phyloP scores from a whole-genome alignment of 768 basidiomycete genomes.

The Exidia glandulosa region DNA sequence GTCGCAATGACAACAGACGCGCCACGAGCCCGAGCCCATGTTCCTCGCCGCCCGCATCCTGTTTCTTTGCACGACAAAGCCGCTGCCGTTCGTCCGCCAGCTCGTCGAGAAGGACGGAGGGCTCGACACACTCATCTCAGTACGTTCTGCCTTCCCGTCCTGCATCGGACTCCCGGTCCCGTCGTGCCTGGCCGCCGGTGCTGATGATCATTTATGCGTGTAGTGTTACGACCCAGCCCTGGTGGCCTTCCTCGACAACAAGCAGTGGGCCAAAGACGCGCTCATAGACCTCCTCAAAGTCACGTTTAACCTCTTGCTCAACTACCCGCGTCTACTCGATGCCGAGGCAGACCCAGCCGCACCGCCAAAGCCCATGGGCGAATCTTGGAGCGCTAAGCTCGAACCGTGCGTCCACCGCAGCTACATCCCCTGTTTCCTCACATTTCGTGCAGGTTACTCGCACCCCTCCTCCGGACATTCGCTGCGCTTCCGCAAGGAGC shows the following conservation, averaged over 20 bases:
- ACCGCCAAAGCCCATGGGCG: slow-evolving; percentile 9
- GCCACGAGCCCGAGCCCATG: slow-evolving; percentile 37
- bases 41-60: slow-evolving; percentile 70
- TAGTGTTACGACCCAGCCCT: not conserved
- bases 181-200: too few species aligned
- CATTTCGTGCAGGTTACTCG: slow-evolving; percentile 43
- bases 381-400: slow-evolving; percentile 11
- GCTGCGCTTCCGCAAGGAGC: slow-evolving; percentile 50
- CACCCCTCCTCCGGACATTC: slow-evolving; percentile 61
- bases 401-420: slow-evolving; percentile 30
- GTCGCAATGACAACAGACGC: not conserved
- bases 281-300: slow-evolving; percentile 78
- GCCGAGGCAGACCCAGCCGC: slow-evolving; percentile 3
- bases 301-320: slow-evolving; percentile 66
- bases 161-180: not conserved
- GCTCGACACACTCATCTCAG: slow-evolving; percentile 57
- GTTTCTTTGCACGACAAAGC: slow-evolving; percentile 53
- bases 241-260: slow-evolving; percentile 31
- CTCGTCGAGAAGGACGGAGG: slow-evolving; percentile 49
- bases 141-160: slow-evolving; percentile 26
- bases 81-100: slow-evolving; percentile 38
- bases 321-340: slow-evolving; percentile 49
- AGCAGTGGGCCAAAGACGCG: slow-evolving; percentile 55
- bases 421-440: not conserved
- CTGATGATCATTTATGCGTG: not conserved